Percentiles rank a stretch among this genome's conserved stretches.
These are phyloP conservation scores for Herpotrichia juniperi DNA, from an alignment of 2,329 filamentous ascomycete species.

Conservation along the genomic window DNA sequence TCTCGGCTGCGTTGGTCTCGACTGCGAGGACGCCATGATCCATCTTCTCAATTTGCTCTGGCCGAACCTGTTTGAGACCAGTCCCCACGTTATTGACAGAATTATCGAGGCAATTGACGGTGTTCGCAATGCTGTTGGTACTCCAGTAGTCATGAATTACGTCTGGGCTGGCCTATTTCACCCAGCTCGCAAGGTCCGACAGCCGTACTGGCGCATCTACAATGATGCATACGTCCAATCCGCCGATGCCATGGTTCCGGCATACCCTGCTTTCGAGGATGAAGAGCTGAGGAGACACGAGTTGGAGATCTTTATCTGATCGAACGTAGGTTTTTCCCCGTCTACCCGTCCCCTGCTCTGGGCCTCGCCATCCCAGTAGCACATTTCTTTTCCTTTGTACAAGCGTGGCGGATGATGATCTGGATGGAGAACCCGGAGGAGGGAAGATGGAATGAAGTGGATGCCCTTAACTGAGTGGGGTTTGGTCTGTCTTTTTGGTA, in stretches of 20 bases:
- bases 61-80: conserved; percentile 97
- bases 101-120: conserved; percentile 98
- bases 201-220: conserved; percentile 95
- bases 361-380: background rate
- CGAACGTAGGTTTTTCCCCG: background rate
- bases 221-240: conserved; percentile 96
- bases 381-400: background rate
- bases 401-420: background rate
- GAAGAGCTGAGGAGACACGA: conserved; percentile 80
- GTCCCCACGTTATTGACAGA: conserved; percentile 96
- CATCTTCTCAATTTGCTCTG: conserved; percentile 95
- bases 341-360: background rate
- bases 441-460: background rate
- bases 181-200: conserved; percentile 90
- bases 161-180: conserved; percentile 98
- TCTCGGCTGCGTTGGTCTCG: conserved; percentile 93
- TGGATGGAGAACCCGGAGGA: background rate
- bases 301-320: conserved; percentile 79
- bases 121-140: conserved; percentile 89
- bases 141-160: conserved; percentile 94
- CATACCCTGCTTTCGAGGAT: conserved; percentile 87
- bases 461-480: background rate
- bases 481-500: background rate
- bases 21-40: conserved; percentile 98
- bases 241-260: conserved; percentile 94